Percentiles rank a stretch among this genome's conserved stretches.
These are phyloP conservation scores for Leptoxyphium fumago DNA, from an alignment of 2,329 filamentous ascomycete species.

Conservation along the genomic window DNA sequence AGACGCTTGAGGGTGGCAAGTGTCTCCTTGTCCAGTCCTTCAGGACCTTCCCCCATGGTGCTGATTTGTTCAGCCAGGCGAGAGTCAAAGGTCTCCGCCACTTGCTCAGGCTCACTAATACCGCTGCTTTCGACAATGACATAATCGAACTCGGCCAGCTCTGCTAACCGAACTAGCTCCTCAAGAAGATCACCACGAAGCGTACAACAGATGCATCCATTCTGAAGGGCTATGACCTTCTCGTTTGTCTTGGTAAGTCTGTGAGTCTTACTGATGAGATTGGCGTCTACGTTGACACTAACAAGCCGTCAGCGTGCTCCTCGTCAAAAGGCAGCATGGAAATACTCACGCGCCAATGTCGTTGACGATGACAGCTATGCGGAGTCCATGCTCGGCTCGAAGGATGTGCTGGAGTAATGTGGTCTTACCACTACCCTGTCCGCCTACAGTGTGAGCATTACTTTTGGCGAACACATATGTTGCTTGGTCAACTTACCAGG, in stretches of 20 bases:
- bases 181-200: conserved; percentile 56
- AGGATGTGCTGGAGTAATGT: conserved; percentile 57
- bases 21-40: conserved; percentile 9
- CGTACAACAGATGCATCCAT: conserved; percentile 62
- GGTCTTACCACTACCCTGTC: conserved; percentile 53
- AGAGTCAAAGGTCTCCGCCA: conserved; percentile 58
- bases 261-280: conserved; percentile 18
- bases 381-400: conserved; percentile 49
- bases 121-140: conserved; percentile 58
- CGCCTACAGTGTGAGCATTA: neutral
- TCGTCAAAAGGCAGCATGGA: neutral
- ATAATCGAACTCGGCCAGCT: conserved; percentile 52
- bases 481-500: conserved; percentile 26
- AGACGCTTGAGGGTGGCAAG: conserved; percentile 12
- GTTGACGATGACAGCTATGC: conserved; percentile 59
- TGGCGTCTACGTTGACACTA: conserved; percentile 19
- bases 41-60: conserved; percentile 15
- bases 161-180: conserved; percentile 50
- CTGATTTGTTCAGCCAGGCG: conserved; percentile 27
- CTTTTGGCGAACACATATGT: neutral
- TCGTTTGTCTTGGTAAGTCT: conserved; percentile 17
- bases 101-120: conserved; percentile 59
- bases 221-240: conserved; percentile 20
- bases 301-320: neutral
- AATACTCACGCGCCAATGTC: conserved; percentile 38